These are phyloP conservation scores for Russula vinacea DNA, from an alignment of 768 basidiomycete genomes.

Conservation along the genomic window DNA sequence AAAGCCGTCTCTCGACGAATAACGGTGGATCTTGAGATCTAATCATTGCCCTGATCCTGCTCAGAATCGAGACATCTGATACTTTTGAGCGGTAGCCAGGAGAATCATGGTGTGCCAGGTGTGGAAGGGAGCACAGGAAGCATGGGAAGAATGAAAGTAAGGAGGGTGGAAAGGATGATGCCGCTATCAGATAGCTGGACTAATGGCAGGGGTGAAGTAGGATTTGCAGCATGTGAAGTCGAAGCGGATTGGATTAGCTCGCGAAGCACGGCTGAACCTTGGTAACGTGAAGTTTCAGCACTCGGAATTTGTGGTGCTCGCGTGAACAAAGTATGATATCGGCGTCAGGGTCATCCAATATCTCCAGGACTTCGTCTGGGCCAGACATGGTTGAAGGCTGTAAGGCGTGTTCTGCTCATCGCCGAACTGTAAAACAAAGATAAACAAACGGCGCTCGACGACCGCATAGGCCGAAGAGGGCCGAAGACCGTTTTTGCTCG, in stretches of 20 bases:
- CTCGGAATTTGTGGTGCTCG: constrained; percentile 44
- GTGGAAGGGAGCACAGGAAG: constrained; percentile 1
- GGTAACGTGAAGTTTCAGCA: constrained; percentile 44
- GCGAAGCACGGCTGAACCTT: constrained; percentile 45
- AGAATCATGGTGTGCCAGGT: background rate
- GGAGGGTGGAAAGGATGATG: background rate
- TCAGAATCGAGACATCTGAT: constrained; percentile 2
- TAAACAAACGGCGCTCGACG: too few relatives aligned
- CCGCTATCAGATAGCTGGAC: constrained; percentile 10
- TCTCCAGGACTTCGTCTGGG: too few relatives aligned
- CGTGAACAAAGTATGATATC: constrained; percentile 45
- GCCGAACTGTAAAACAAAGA: too few relatives aligned
- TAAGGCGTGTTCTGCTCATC: too few relatives aligned
- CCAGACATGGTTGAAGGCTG: too few relatives aligned
- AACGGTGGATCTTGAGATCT: background rate
- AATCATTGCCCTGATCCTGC: background rate
- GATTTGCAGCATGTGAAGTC: background rate
- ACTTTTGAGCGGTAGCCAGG: constrained; percentile 12
- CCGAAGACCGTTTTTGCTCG: too few relatives aligned
- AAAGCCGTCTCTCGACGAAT: background rate
- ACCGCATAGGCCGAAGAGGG: too few relatives aligned
- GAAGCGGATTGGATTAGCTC: background rate
- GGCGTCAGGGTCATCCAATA: constrained; percentile 35
- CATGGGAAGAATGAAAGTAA: constrained; percentile 14
- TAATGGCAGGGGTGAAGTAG: background rate